Evolutionary conservation across 352 stramenopile species (phyloP), one percentile per base, ranked within the genome.

Genomic region (Globisporangium apiculatum): DNA sequence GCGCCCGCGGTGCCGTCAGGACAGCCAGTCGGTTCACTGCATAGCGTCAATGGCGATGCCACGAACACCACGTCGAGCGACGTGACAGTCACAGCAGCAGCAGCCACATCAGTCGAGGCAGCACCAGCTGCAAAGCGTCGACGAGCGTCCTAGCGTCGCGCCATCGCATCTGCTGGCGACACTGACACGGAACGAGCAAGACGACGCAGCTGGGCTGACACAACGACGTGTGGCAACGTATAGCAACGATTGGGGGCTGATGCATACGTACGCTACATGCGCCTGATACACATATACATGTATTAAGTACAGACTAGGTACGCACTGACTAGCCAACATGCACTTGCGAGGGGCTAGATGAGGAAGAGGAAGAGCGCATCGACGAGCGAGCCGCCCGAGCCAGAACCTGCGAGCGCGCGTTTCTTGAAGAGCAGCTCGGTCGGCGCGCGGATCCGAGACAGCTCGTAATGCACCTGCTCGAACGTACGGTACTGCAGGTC

Each of bases 401-500:
- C 54, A 18, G 65, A 69, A 24, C 18, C 18, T 10, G 68, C 59
- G 37, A 61, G 65, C 54, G 73, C 69, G 58, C 72, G 75, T 17
- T 79, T 75, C 69, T 88, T 84, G 60, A 91, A 91, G 41, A 91
- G 64, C 38, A 91, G 60, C 57, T 60, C 67, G 31, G 81, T 89
- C 6, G 75, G 71, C 5, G 57, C 48, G 35, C 54, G 68, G 48
- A 91, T 85, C 35, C 51, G 53, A 6, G 51, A 57, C 14, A 91
- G 64, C 47, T 79, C 67, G 17, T 48, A 60, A 52, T 80, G 72
- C 17, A 91, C 76, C 14, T 87, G 62, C 7, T 89, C 73, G 46
- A 88, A 89, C 17, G 67, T 55, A 51, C 83, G 52, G 66, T 81
- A 71, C 65, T 89, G 76, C 58, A 91, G 58, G 62, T 91, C 81